phyloP scores from a whole-genome alignment of 163 green algal genomes.

The Scenedesmus sp. region DNA sequence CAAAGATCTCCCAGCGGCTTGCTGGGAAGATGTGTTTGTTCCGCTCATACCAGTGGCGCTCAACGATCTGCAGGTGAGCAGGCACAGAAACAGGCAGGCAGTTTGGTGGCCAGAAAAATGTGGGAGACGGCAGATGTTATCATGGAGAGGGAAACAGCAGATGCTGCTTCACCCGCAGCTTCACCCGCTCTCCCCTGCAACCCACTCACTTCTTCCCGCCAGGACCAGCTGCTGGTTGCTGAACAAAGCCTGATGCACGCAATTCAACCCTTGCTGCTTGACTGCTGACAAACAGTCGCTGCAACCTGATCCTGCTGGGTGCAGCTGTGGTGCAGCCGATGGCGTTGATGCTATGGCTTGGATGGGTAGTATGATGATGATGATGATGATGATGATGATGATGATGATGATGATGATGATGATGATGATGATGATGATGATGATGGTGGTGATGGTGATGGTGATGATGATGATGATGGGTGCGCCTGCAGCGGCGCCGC shows the following conservation, averaged over 20 bases:
- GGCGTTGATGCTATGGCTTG: too few species aligned
- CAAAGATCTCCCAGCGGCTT: constrained; percentile 90
- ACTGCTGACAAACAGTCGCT: not conserved
- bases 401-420: too few species aligned
- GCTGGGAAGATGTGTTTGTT: constrained; percentile 99
- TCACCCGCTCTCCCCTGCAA: not conserved
- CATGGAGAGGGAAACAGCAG: not conserved
- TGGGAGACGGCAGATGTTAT: too few species aligned
- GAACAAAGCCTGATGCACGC: too few species aligned
- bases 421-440: too few species aligned
- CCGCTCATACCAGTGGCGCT: constrained; percentile 96
- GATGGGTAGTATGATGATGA: too few species aligned
- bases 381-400: too few species aligned
- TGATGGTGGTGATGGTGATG: too few species aligned
- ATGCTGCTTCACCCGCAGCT: not conserved
- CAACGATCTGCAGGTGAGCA: constrained; percentile 82
- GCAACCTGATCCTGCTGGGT: not conserved
- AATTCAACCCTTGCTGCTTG: not conserved
- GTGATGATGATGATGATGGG: too few species aligned
- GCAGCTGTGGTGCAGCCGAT: too few species aligned
- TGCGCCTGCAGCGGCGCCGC: not conserved
- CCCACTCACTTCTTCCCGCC: not conserved
- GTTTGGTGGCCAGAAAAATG: not conserved
- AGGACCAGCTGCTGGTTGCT: not conserved
- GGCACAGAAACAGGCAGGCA: not conserved